phyloP scores from a whole-genome alignment of 2,329 filamentous ascomycete species.

The Sclerotiophoma versabilis region DNA sequence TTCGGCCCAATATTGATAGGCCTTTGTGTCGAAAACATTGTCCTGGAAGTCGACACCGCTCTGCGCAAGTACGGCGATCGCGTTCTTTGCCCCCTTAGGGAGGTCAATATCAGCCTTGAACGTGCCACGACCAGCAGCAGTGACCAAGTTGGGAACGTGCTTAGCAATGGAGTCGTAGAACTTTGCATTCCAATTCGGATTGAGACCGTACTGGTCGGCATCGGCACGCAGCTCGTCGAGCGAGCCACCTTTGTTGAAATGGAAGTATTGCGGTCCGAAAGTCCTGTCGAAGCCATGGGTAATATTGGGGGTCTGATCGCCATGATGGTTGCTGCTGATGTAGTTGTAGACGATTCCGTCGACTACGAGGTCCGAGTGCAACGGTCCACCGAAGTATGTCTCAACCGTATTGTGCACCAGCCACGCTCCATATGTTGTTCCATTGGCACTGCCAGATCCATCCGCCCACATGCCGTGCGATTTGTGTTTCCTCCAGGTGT shows the following conservation, averaged over 20 bases:
- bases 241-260: constrained; percentile 64
- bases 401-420: constrained; percentile 70
- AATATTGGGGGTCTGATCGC: constrained; percentile 68
- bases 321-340: constrained; percentile 65
- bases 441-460: constrained; percentile 58
- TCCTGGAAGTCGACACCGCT: constrained; percentile 64
- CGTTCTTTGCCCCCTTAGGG: constrained; percentile 57
- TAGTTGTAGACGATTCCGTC: constrained; percentile 72
- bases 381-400: constrained; percentile 66
- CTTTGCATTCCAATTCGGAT: constrained; percentile 62
- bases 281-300: constrained; percentile 56
- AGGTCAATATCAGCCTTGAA: constrained; percentile 61
- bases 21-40: constrained; percentile 61
- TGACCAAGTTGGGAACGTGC: constrained; percentile 65
- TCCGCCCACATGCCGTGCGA: constrained; percentile 63
- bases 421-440: constrained; percentile 65
- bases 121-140: constrained; percentile 58
- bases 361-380: constrained; percentile 67
- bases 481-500: constrained; percentile 64
- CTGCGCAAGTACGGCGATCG: constrained; percentile 63
- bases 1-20: constrained; percentile 67
- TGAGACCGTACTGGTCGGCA: constrained; percentile 58
- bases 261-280: constrained; percentile 68
- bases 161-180: constrained; percentile 70
- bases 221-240: constrained; percentile 59